Base-by-base conservation (phyloP, 768 basidiomycete genomes). In the Rubroboletus pulcherrimus region DNA sequence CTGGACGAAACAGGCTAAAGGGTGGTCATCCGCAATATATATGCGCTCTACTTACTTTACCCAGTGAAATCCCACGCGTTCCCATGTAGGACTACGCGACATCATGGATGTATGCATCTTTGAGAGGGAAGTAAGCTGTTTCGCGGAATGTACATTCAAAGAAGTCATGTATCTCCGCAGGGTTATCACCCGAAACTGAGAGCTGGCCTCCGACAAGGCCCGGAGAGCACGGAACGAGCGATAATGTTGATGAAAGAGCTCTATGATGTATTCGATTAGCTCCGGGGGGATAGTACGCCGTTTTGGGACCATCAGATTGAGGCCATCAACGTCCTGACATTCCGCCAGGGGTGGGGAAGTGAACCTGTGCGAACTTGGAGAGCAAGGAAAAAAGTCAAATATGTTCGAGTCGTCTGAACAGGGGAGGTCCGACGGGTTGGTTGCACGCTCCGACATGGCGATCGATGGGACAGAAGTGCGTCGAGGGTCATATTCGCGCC, bases 141-240 rank as follows among this genome's bases (percentile, higher is more conserved):
- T 62, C 12, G 58, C 53, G 37, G 64, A 63, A 11, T 42, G 38
- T 43, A 73, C 51, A 9, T 24, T 56, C 48, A 70, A 51, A 30
- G 59, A 52, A 9, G 53, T 47, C 63, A 71, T 70, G 51, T 63
- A 69, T 62, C 61, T 70, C 19, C 76, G 76, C 49, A 83, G 58
- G 51, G 73, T 67, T 34, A 83, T 68, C 31, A 65, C 65, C 31
- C 83, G 75, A 61, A 83, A 69, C 29, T 64, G 65, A 19, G 63
- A 71, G 9, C 75, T 82, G 19, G 73, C 74, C 29, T 77, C 66
- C 17, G 76, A 74, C 35, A 79, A 68, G 8, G 78, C 60, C 8
- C 62, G 62, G 40, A 83, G 74, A 33, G 66, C 61, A 33, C 58
- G 58, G 54, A 78, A 78, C 26, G 65, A 61, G 6, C 49, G 57